Base-by-base conservation (phyloP, 2,329 filamentous ascomycete genomes). In the Penicillium sp. region DNA sequence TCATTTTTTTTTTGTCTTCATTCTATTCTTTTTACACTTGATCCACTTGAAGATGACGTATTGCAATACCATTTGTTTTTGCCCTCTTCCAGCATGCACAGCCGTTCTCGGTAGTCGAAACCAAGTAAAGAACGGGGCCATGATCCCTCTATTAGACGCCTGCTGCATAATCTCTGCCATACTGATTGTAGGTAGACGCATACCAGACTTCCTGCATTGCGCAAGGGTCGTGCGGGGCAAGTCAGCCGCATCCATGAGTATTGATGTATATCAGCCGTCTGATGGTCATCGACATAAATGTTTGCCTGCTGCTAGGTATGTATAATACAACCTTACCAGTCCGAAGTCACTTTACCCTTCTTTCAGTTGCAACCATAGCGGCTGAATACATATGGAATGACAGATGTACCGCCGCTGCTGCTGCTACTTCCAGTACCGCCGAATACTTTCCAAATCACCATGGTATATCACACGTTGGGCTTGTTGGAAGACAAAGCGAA, bases 401-500 rank as follows among this genome's bases (percentile, higher is more conserved):
- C n/a, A n/a, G n/a, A n/a, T n/a, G n/a, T n/a, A n/a, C n/a, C n/a
- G n/a, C n/a, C n/a, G n/a, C n/a, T n/a, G n/a, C n/a, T n/a, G n/a
- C n/a, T n/a, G n/a, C n/a, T n/a, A n/a, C n/a, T n/a, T n/a, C n/a
- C n/a, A n/a, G n/a, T n/a, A n/a, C n/a, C n/a, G n/a, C n/a, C n/a
- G n/a, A n/a, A n/a, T n/a, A n/a, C n/a, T n/a, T n/a, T n/a, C n/a
- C n/a, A n/a, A n/a, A n/a, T n/a, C n/a, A n/a, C n/a, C n/a, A n/a
- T n/a, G n/a, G n/a, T n/a, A n/a, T n/a, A n/a, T n/a, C n/a, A n/a
- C n/a, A n/a, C n/a, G n/a, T n/a, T n/a, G n/a, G n/a, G n/a, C 65
- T 81, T 84, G 56, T 62, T 82, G 0, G 81, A 84, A 61, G 78
- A 85, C 60, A 79, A 81, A 61, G 60, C 74, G 60, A 84, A 84